A percentile compares a stretch with the other conserved stretches of the same genome.
Conservation (phyloP, 2,329 filamentous ascomycete genomes). For the Phyllosticta ampelicida region DNA sequence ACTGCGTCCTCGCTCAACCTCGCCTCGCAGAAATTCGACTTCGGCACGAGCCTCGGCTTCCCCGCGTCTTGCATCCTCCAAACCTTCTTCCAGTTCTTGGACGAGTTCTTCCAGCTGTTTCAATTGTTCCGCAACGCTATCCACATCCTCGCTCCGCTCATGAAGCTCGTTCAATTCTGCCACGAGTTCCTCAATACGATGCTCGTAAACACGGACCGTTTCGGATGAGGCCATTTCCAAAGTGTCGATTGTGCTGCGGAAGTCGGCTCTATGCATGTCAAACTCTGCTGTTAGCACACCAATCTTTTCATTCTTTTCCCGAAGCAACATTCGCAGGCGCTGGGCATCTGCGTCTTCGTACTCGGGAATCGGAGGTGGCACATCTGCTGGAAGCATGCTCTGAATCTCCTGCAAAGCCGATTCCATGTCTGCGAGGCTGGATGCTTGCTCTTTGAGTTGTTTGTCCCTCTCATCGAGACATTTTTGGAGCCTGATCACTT, state of each 20-base stretch:
- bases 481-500: constrained; percentile 7
- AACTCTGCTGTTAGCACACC: constrained; percentile 88
- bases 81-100: constrained; percentile 88
- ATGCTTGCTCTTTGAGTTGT: constrained; percentile 79
- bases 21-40: constrained; percentile 87
- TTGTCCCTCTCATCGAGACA: constrained; percentile 75
- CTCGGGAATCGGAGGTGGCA: constrained; percentile 7
- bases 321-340: constrained; percentile 69
- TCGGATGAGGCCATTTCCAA: constrained; percentile 91
- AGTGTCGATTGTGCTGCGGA: constrained; percentile 92
- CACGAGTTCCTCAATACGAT: constrained; percentile 76
- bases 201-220: constrained; percentile 91
- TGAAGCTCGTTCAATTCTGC: constrained; percentile 74
- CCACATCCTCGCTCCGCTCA: constrained; percentile 76
- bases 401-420: constrained; percentile 73
- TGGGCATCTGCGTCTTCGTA: constrained; percentile 49
- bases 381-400: constrained; percentile 50
- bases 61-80: constrained; percentile 86
- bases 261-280: constrained; percentile 87
- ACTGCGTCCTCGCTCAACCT: constrained; percentile 82
- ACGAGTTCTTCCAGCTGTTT: constrained; percentile 95
- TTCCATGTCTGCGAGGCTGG: constrained; percentile 81
- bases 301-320: constrained; percentile 97
- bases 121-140: constrained; percentile 78
- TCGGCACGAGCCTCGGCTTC: constrained; percentile 94